Base-by-base conservation (phyloP, 78 protist genomes). In the Speleostelium caveatum region DNA sequence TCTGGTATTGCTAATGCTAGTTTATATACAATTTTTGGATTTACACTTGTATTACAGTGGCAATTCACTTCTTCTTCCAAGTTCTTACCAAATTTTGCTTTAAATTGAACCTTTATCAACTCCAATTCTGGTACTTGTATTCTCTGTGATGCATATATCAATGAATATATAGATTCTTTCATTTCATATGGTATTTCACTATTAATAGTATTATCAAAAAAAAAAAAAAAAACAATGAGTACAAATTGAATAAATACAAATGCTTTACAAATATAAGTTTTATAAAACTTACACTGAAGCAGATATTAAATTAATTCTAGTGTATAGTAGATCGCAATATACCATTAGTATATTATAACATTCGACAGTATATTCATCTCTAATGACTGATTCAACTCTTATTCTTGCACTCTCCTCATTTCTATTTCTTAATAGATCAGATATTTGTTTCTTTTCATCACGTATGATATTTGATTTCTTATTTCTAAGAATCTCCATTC, bases 61-160 rank as follows among this genome's bases (percentile, higher is more conserved):
- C 86, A 75, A 69, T 71, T 87, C 6, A 53, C 86, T 26, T 76
- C 85, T 19, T 73, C 16, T n/a, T 59, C 69, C 49, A 87, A 36
- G 1, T 26, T 36, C 32, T 75, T 73, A 21, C 94, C 94, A 77
- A 66, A 87, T 73, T 87, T 87, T 36, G 71, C 69, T 42, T 39
- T 60, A 51, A 87, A 53, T 59, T 87, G 94, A n/a, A 66, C 59
- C 53, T 45, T 69, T 1, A 87, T 61, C 63, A 56, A 33, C 26
- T 86, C 85, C n/a, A 87, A 87, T 33, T 87, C 94, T 75, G 86
- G 86, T n/a, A 87, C 55, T 63, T 87, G 88, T 10, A 87, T 14
- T 69, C 94, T 76, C 32, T 76, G 94, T 51, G 87, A 21, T 87
- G 94, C 86, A 77, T 87, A 87, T n/a, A 87, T 71, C 36, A 87